Percentiles rank a stretch among this genome's conserved stretches.
phyloP scores from a whole-genome alignment of 169 alveolate species.

The Plasmodium relictum region DNA sequence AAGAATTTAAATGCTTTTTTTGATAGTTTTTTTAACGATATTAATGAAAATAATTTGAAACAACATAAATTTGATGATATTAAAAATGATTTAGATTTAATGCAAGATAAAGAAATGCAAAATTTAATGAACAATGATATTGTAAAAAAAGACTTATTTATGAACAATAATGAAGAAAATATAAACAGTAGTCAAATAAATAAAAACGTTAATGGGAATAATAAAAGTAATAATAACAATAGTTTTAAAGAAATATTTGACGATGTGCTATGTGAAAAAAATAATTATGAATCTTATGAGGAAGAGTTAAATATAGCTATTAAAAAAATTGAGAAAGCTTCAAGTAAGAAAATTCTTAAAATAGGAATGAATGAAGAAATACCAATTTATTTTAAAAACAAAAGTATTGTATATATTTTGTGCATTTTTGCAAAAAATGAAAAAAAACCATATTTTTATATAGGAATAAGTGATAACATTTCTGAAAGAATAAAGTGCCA shows the following conservation, averaged over 20 bases:
- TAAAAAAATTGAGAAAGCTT: slow-evolving; percentile 39
- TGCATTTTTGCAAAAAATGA: slow-evolving; percentile 39
- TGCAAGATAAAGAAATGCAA: background rate
- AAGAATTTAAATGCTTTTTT: slow-evolving; percentile 26
- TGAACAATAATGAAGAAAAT: background rate
- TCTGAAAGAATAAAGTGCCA: slow-evolving; percentile 74
- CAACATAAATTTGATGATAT: background rate
- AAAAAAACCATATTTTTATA: slow-evolving; percentile 66
- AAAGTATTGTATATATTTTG: slow-evolving; percentile 73
- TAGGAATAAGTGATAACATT: slow-evolving; percentile 77
- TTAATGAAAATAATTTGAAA: background rate
- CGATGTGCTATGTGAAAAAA: slow-evolving; percentile 4
- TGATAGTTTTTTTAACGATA: slow-evolving; percentile 12
- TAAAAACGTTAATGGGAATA: background rate
- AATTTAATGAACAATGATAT: background rate
- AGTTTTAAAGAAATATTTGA: background rate
- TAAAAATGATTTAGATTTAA: background rate
- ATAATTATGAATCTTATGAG: slow-evolving; percentile 18
- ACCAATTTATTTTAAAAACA: slow-evolving; percentile 74
- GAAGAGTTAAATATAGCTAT: slow-evolving; percentile 20
- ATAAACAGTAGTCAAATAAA: background rate
- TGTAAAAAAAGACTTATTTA: slow-evolving; percentile 1
- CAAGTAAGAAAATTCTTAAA: slow-evolving; percentile 29
- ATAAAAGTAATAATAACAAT: background rate
- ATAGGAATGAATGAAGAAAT: slow-evolving; percentile 70